Conservation (phyloP, 352 stramenopile species). For the Phytopythium montanum region DNA sequence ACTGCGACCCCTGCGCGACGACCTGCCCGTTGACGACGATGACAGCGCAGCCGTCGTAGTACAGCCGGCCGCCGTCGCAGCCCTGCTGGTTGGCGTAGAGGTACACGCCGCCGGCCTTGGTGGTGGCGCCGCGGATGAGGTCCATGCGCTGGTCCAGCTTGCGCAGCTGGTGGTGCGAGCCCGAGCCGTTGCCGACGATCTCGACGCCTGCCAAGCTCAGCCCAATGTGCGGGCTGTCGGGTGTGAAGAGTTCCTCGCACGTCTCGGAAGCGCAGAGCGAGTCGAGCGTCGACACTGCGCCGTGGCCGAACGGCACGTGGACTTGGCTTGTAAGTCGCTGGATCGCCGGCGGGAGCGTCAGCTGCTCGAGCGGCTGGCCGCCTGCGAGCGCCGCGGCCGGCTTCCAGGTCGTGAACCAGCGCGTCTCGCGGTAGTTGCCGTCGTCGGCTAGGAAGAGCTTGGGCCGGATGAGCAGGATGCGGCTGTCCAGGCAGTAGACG, state of each 20-base stretch:
- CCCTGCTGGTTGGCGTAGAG: conserved; percentile 98
- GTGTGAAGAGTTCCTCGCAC: conserved; percentile 99
- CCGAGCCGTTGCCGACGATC: conserved; percentile 97
- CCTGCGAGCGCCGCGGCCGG: conserved; percentile 20
- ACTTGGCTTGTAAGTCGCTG: conserved; percentile 71
- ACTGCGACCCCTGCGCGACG: conserved; percentile 95
- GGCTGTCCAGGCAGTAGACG: conserved; percentile 91
- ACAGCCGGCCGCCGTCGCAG: conserved; percentile 95
- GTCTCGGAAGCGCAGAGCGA: conserved; percentile 92
- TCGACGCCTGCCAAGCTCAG: conserved; percentile 93
- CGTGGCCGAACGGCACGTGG: conserved; percentile 82
- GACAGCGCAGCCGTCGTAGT: conserved; percentile 97
- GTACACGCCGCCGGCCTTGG: conserved; percentile 98
- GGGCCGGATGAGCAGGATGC: conserved; percentile 95
- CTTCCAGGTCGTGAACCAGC: conserved; percentile 92
- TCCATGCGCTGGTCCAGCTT: conserved; percentile 92
- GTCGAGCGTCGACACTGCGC: conserved; percentile 82
- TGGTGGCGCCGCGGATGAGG: conserved; percentile 88
- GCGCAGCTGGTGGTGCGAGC: conserved; percentile 96
- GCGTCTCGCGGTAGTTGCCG: conserved; percentile 97
- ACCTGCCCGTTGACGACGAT: conserved; percentile 97
- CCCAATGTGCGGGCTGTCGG: conserved; percentile 94
- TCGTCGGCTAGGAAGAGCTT: conserved; percentile 95
- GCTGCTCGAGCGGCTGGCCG: conserved; percentile 49
- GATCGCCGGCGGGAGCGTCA: conserved; percentile 83